Evolutionary conservation across 768 basidiomycete species (phyloP), one percentile per base, ranked within the genome.

Genomic region (Chlorophyllum brunneum): DNA sequence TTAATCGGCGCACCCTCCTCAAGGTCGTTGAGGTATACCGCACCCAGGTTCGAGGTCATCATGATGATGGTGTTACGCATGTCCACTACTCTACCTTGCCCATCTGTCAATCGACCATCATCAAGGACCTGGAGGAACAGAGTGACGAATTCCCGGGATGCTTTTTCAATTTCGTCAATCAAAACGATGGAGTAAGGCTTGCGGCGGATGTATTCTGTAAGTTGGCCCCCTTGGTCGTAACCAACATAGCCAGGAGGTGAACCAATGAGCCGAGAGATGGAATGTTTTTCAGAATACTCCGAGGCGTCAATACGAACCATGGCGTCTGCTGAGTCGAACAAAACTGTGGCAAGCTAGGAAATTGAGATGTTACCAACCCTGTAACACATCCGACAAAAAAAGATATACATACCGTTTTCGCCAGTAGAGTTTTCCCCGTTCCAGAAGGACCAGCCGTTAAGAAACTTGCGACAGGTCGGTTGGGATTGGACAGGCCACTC

Each of bases 301-400:
- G 89, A 89, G 59, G 86, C 91, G 61, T 98, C 95, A 60, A 97
- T 82, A 46, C 92, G 85, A 59, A 95, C 90, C 86, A 95, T 87
- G 15, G 91, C 90, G 58, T 93, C 85, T 7, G 88, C 82, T 6
- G 91, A 92, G 68, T 95, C 91, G 63, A 98, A 98, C 11, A 98
- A 75, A 42, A 95, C 68, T 2, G 80, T 82, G 0, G 95, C 95
- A 52, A 99, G 86, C 88, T 91, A 60, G n/a, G n/a, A n/a, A n/a
- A n/a, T n/a, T 11, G 15, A 13, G 38, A 58, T 56, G 50, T 42
- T 36, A 23, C 10, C 36, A 52, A 20, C 55, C 41, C 22, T 61
- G 37, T 34, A 20, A 46, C 18, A 22, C 11, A 31, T 20, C 33
- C 20, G 45, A 30, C 2, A 46, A 38, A 29, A 40, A 40, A 44